phyloP scores from a whole-genome alignment of 2,329 filamentous ascomycete genomes.

The Chaetomium globosum region DNA sequence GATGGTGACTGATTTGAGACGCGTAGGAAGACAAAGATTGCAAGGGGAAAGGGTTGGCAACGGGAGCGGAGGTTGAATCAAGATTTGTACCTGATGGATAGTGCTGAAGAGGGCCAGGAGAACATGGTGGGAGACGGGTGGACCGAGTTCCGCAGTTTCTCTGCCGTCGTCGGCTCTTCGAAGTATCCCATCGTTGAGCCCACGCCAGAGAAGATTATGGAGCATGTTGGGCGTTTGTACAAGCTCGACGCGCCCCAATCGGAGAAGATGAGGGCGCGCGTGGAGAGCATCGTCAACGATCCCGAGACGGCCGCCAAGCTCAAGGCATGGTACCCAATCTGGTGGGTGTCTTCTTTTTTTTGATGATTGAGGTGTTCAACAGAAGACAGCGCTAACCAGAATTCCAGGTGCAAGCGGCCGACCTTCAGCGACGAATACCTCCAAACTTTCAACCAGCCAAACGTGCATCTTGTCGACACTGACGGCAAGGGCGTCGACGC shows the following conservation, averaged over 20 bases:
- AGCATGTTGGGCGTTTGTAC: constrained; percentile 45
- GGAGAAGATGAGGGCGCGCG: constrained; percentile 51
- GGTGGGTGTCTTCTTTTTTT: constrained; percentile 36
- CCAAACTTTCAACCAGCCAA: constrained; percentile 57
- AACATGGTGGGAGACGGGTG: constrained; percentile 56
- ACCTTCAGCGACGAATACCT: constrained; percentile 65
- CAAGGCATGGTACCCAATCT: constrained; percentile 62
- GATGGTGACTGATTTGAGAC: background rate
- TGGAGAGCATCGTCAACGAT: constrained; percentile 57
- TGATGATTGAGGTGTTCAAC: too few relatives aligned
- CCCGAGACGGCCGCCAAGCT: constrained; percentile 53
- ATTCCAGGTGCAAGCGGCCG: constrained; percentile 61
- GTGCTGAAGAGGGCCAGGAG: constrained; percentile 39
- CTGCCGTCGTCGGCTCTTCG: constrained; percentile 44
- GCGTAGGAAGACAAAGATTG: constrained; percentile 36
- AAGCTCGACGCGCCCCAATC: constrained; percentile 48
- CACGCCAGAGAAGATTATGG: constrained; percentile 43
- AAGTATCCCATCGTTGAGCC: constrained; percentile 38
- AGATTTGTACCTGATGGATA: constrained; percentile 43
- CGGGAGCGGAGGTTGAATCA: constrained; percentile 50
- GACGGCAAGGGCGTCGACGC: constrained; percentile 54
- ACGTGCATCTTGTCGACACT: constrained; percentile 64
- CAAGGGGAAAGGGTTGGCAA: constrained; percentile 52
- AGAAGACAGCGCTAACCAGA: background rate
- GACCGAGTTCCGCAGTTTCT: constrained; percentile 47